Percentiles rank a stretch among this genome's conserved stretches.
Evolutionary conservation across 2,329 filamentous ascomycete species (phyloP).

Genomic region (Beauveria medogensis): DNA sequence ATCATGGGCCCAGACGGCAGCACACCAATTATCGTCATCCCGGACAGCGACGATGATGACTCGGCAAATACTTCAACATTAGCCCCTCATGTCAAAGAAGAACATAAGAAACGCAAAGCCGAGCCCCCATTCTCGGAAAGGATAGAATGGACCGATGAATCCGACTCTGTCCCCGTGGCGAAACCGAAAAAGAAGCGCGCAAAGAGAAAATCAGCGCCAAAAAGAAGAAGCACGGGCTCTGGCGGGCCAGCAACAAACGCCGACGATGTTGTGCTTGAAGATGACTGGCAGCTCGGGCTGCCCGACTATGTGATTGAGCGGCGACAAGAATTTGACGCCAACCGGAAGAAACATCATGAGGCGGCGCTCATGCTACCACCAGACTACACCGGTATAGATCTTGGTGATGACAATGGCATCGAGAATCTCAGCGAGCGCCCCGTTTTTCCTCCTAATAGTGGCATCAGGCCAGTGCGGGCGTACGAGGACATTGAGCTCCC

Average conservation of each 20-base stretch:
- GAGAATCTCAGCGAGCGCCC: constrained; percentile 57
- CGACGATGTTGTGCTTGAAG: constrained; percentile 30
- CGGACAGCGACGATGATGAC: constrained; percentile 5
- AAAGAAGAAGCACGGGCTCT: constrained; percentile 18
- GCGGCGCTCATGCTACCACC: constrained; percentile 71
- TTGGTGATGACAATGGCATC: constrained; percentile 39
- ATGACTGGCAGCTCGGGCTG: constrained; percentile 45
- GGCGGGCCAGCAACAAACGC: constrained; percentile 19
- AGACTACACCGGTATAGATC: constrained; percentile 64
- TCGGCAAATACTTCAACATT: neutral
- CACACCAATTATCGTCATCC: neutral
- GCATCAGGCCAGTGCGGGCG: constrained; percentile 55
- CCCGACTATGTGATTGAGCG: constrained; percentile 67
- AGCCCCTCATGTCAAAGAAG: neutral
- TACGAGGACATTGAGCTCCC: constrained; percentile 70
- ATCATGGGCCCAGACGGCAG: neutral
- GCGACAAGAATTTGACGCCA: constrained; percentile 59
- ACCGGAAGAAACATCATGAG: constrained; percentile 51
- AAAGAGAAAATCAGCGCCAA: constrained; percentile 22
- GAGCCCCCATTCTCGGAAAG: constrained; percentile 32
- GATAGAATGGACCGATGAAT: constrained; percentile 50
- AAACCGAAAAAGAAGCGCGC: constrained; percentile 35
- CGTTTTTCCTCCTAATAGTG: constrained; percentile 46
- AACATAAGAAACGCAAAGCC: constrained; percentile 29
- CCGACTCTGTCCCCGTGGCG: constrained; percentile 50